Base-by-base conservation (phyloP, 371 early-diverging fungal species). In the Cokeromyces recurvatus region DNA sequence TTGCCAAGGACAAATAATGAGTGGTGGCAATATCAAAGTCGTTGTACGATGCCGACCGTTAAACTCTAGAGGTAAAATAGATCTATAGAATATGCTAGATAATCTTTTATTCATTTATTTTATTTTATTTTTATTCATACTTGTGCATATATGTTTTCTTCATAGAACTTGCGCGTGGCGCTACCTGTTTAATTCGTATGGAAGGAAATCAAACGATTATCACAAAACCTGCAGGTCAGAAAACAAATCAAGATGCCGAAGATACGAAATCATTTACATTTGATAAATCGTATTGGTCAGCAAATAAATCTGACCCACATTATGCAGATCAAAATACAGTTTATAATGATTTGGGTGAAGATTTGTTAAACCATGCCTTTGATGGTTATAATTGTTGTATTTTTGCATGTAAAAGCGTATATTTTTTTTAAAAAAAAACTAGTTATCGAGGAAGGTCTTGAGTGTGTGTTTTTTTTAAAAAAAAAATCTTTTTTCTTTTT, bases 301-400 rank as follows among this genome's bases (percentile, higher is more conserved):
- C 78, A 29, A 80, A 84, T 57, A 74, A 78, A 40, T 64, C 53
- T 22, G 83, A 77, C 40, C 66, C 85, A n/a, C 58, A 61, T 25
- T 88, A 80, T 63, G 92, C 91, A 25, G 78, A 81, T 50, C 95
- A 95, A 53, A 61, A 79, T 39, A 64, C 53, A 4, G 81, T 95
- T 6, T 95, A 87, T 55, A 70, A 81, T 23, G 85, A 82, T 45
- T 60, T 93, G 16, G 92, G 92, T 14, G 71, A 66, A 32, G 86
- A 85, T 16, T 63, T 95, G 16, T 61, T 92, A n/a, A 80, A 89
- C 49, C 94, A 95, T 56, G 89, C 94, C 1, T 86, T 93, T 53
- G 80, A 77, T 22, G 92, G 93, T 22, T 93, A 92, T 66, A 90
- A 92, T 62, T 84, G 87, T 47, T 89, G 89, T 67, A 89, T 93